Conservation (phyloP, 2,329 filamentous ascomycete genomes). For the Colletotrichum plurivorum region DNA sequence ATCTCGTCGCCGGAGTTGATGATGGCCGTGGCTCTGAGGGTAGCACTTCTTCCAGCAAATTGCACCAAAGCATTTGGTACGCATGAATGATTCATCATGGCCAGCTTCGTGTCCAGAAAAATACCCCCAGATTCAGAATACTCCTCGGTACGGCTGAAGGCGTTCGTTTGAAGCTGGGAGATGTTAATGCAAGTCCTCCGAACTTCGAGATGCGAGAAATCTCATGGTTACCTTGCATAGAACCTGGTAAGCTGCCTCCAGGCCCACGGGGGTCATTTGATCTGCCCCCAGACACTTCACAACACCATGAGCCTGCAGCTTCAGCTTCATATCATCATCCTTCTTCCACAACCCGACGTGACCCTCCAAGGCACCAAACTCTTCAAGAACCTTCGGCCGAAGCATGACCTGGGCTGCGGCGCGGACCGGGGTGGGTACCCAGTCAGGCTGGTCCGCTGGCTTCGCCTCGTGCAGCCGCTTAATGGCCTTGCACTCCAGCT, state of each 20-base stretch:
- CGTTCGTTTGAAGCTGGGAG: conserved; percentile 71
- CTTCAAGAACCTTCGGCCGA: conserved; percentile 49
- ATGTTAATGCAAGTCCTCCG: conserved; percentile 33
- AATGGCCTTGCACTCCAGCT: conserved; percentile 66
- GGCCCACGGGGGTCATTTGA: conserved; percentile 57
- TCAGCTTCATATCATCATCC: conserved; percentile 62
- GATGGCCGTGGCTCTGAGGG: conserved; percentile 63
- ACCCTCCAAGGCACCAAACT: conserved; percentile 59
- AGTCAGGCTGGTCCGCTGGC: conserved; percentile 46
- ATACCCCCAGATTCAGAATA: conserved; percentile 64
- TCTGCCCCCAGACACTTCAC: conserved; percentile 43
- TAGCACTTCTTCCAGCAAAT: conserved; percentile 65
- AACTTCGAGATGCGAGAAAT: not conserved
- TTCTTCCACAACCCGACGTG: conserved; percentile 58
- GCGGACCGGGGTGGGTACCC: conserved; percentile 68
- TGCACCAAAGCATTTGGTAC: conserved; percentile 71
- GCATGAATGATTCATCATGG: conserved; percentile 76
- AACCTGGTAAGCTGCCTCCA: conserved; percentile 56
- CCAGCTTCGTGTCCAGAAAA: conserved; percentile 68
- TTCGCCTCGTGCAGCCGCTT: conserved; percentile 52
- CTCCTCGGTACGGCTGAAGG: conserved; percentile 69
- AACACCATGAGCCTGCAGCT: conserved; percentile 58
- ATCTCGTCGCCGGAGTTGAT: conserved; percentile 70
- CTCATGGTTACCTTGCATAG: conserved; percentile 65
- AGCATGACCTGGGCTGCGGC: conserved; percentile 67